Base-by-base conservation (phyloP, 2,329 filamentous ascomycete genomes). In the Cladosporium sp. region DNA sequence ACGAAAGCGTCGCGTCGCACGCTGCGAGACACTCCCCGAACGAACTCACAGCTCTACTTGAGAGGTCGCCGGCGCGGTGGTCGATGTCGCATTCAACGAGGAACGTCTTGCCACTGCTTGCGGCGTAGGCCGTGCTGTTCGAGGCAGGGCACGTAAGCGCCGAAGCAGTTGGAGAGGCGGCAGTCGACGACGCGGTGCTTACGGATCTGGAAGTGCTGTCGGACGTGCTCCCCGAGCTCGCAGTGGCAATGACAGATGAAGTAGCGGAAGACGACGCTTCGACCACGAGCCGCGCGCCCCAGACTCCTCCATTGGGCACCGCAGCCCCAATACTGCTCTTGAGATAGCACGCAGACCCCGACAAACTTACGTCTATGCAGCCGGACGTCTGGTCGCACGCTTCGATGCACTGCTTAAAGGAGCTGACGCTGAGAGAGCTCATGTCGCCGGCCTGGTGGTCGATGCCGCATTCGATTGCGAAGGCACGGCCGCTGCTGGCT, bases 311-410 rank as follows among this genome's bases (percentile, higher is more conserved):
- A 22, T 50, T 56, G 14, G 44, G 49, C 9, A 58, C 49, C 2
- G 58, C 54, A 22, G 54, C 32, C 35, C 60, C 62, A 11, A 66
- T 28, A 9, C 53, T 56, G 13, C 50, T 58, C 60, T 67, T 66
- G 52, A 67, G 54, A 52, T 67, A 66, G 48, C 59, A 63, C n/a
- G 63, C 64, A 14, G 55, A 43, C 1, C 65, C 66, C 9, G 64
- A 63, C 7, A 66, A 54, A 9, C 60, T 61, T 22, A 68, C 62
- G 35, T 68, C 63, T 10, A 68, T 61, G 55, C 67, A 69, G 16
- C 61, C 62, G 4, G 57, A 18, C 0, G 56, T 64, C 18, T 52
- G 56, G 14, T 62, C 64, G 49, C 66, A 69, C 14, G 59, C 56
- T 31, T 60, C 57, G 49, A 68, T 65, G 46, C 66, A 69, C 33